Base-by-base conservation (phyloP, 306 rosid species). In the Acacia crassicarpa region DNA sequence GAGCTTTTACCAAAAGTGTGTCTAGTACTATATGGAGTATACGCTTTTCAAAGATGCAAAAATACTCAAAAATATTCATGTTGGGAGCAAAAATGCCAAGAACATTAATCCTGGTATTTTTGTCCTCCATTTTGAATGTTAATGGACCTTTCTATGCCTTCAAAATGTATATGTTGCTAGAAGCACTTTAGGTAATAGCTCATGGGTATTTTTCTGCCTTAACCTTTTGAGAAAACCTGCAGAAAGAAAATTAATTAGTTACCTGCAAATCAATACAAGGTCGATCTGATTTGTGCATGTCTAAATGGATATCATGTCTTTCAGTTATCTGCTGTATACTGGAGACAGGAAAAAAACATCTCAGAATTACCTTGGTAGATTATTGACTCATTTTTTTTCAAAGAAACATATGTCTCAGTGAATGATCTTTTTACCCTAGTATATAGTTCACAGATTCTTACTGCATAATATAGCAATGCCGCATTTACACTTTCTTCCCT, bases 291-390 rank as follows among this genome's bases (percentile, higher is more conserved):
- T 8, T 75, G 51, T n/a, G 25, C 61, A 8, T 33, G 54, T 7
- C 75, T 69, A 72, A n/a, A 30, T 44, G 67, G 23, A 58, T 33
- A 59, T 45, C 16, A 7, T 77, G 54, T 72, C 67, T 76, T 5
- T 51, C 45, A 66, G 41, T 6, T 10, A 81, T 56, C 46, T 76
- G 67, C 78, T 76, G 56, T 72, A 77, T 43, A 59, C 78, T 82
- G 20, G 30, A 77, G 54, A 30, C 22, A 44, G 23, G 43, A 20
- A 80, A 8, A 51, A 27, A 30, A 13, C 20, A 8, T n/a, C 1
- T 20, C 27, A 77, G 27, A 77, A 9, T 45, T 62, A 16, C 14
- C 19, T 10, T 10, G 13, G 65, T 54, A 1, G 6, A 35, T 68
- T 19, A 61, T 25, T 12, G 25, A 27, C 3, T 25, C 7, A 25